Conservation (phyloP, 2,329 filamentous ascomycete species). For the Lizonia empirigonia region DNA sequence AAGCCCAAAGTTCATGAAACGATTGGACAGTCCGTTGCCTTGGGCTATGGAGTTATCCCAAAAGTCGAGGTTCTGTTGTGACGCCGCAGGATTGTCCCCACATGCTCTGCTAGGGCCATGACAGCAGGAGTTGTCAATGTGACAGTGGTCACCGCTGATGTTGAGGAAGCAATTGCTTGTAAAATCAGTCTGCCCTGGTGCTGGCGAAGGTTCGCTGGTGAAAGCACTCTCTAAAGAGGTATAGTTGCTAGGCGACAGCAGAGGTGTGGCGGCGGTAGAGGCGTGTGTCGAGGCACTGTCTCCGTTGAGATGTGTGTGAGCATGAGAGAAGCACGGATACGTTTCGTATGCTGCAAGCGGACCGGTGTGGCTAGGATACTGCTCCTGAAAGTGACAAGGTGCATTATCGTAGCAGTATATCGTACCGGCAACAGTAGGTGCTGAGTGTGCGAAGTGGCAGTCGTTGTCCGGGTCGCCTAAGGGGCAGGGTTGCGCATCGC, state of each 20-base stretch:
- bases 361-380: slow-evolving; percentile 29
- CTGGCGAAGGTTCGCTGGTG: slow-evolving; percentile 35
- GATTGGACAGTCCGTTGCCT: slow-evolving; percentile 35
- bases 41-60: slow-evolving; percentile 37
- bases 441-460: slow-evolving; percentile 43
- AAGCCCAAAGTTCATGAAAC: slow-evolving; percentile 35
- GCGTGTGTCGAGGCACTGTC: slow-evolving; percentile 29
- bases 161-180: slow-evolving; percentile 37
- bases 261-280: slow-evolving; percentile 37
- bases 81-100: slow-evolving; percentile 35
- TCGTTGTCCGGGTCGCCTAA: slow-evolving; percentile 38
- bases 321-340: slow-evolving; percentile 40
- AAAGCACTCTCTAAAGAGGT: slow-evolving; percentile 41
- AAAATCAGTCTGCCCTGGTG: slow-evolving; percentile 23
- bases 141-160: slow-evolving; percentile 42
- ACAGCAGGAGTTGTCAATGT: slow-evolving; percentile 45
- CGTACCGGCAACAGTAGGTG: slow-evolving; percentile 37
- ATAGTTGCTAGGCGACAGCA: slow-evolving; percentile 40
- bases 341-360: slow-evolving; percentile 34
- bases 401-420: slow-evolving; percentile 44
- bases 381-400: slow-evolving; percentile 43
- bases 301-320: slow-evolving; percentile 24
- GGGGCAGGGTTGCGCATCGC: slow-evolving; percentile 39
- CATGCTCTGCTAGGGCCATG: slow-evolving; percentile 38
- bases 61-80: slow-evolving; percentile 32